Percentiles rank a stretch among this genome's conserved stretches.
phyloP scores from a whole-genome alignment of 2,329 filamentous ascomycete genomes.

The Lizonia empirigonia region DNA sequence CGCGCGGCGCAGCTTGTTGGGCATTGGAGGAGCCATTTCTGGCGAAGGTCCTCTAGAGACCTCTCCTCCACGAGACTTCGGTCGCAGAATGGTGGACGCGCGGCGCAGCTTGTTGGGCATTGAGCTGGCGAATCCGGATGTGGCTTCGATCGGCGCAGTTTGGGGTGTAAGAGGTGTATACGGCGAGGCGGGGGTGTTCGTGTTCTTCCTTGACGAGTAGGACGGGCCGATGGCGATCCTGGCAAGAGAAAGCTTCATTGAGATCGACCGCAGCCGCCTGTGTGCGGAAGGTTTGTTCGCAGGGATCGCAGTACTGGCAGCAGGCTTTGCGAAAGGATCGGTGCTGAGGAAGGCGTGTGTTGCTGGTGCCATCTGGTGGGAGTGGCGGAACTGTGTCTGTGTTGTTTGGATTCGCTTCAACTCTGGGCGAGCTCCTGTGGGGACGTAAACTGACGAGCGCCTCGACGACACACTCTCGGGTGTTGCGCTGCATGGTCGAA shows the following conservation, averaged over 20 bases:
- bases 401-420: constrained; percentile 26
- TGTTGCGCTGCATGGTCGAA: constrained; percentile 32
- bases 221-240: constrained; percentile 46
- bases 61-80: constrained; percentile 28
- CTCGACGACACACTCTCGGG: constrained; percentile 20
- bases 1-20: constrained; percentile 38
- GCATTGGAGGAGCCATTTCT: constrained; percentile 27
- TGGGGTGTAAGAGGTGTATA: constrained; percentile 42
- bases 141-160: constrained; percentile 38
- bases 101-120: constrained; percentile 37
- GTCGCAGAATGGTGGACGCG: constrained; percentile 39
- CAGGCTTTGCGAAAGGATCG: constrained; percentile 46
- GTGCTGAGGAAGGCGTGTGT: constrained; percentile 47
- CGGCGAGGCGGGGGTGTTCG: constrained; percentile 36
- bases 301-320: constrained; percentile 37
- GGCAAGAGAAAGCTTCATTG: constrained; percentile 45
- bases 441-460: constrained; percentile 39
- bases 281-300: constrained; percentile 44
- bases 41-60: constrained; percentile 27
- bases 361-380: constrained; percentile 31
- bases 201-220: constrained; percentile 41
- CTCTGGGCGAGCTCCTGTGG: constrained; percentile 23
- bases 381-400: constrained; percentile 28
- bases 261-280: constrained; percentile 46
- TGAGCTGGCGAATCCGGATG: constrained; percentile 23